Percentiles rank a stretch among this genome's conserved stretches.
Evolutionary conservation across 164 flowering plant genomes (phyloP).

Genomic region (Annona cherimola): DNA sequence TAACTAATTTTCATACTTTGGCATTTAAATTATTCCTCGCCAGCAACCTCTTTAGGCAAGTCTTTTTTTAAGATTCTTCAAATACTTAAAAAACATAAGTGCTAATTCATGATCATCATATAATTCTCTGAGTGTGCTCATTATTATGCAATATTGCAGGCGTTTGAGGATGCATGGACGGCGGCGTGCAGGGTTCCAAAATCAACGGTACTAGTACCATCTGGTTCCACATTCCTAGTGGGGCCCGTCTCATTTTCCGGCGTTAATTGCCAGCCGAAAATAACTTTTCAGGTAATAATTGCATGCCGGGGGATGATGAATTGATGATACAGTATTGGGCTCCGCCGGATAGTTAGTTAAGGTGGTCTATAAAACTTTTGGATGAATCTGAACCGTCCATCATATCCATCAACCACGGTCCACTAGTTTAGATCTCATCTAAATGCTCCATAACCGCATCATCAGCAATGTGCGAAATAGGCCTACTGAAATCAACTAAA

Average conservation of each 20-base stretch:
- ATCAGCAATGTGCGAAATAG: no score
- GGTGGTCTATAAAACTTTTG: no score
- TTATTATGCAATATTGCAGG: constrained; percentile 34
- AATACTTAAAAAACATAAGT: no score
- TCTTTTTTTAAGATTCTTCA: no score
- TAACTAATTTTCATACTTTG: no score
- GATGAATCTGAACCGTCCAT: no score
- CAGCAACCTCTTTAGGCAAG: no score
- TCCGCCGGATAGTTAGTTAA: not conserved
- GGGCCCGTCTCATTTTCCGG: constrained; percentile 69
- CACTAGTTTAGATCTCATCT: not conserved
- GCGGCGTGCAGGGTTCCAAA: constrained; percentile 59
- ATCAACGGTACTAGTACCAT: constrained; percentile 58
- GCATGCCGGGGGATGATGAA: not conserved
- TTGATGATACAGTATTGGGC: not conserved
- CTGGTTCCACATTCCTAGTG: constrained; percentile 52
- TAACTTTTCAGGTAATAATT: constrained; percentile 56
- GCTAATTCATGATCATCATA: no score
- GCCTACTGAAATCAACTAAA: no score
- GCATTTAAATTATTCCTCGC: no score
- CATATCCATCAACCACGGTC: not conserved
- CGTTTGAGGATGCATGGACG: constrained; percentile 71
- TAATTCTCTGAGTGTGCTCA: no score
- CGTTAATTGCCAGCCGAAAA: constrained; percentile 43
- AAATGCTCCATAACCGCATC: no score